Conservation (phyloP, 441 rosid species). For the Populus hybrid region DNA sequence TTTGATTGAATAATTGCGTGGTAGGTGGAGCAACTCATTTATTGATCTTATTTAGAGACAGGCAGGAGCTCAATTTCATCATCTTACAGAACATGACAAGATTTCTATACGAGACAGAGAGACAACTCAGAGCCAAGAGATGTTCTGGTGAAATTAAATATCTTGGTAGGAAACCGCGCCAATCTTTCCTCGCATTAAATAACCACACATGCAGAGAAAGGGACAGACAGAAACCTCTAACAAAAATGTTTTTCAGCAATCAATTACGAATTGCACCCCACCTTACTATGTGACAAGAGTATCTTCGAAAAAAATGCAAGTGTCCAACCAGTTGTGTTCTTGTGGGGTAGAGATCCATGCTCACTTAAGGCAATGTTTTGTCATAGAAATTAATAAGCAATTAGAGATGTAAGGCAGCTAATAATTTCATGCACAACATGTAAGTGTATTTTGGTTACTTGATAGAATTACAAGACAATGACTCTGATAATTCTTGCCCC, state of each 20-base stretch:
- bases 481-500: not conserved
- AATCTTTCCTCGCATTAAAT: constrained; percentile 28
- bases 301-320: not conserved
- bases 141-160: constrained; percentile 9
- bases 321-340: not conserved
- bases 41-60: not conserved
- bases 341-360: not conserved
- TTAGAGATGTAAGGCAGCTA: not conserved
- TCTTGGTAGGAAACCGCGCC: constrained; percentile 26
- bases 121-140: constrained; percentile 9
- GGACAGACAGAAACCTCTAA: not conserved
- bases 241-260: not conserved
- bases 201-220: not conserved
- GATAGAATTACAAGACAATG: not conserved
- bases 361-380: not conserved
- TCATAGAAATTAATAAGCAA: no score
- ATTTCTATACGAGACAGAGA: not conserved
- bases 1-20: not conserved
- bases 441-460: not conserved
- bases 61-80: not conserved
- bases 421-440: not conserved
- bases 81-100: constrained; percentile 10
- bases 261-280: not conserved
- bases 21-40: not conserved
- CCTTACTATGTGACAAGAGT: not conserved